phyloP scores from a whole-genome alignment of 768 basidiomycete genomes.

The Tricholoma flavovirens region DNA sequence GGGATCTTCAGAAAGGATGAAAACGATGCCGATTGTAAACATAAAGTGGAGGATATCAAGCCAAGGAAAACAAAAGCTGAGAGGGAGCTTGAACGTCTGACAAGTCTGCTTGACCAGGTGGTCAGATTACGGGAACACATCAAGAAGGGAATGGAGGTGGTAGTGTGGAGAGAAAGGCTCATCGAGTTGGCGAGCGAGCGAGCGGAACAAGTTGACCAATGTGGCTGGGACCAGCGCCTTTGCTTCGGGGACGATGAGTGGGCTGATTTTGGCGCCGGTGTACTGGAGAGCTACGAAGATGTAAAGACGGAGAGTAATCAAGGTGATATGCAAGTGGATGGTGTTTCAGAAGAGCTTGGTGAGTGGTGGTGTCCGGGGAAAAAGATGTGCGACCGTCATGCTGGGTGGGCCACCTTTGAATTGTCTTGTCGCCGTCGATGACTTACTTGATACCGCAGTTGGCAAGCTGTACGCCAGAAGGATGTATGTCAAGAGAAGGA shows the following conservation, averaged over 20 bases:
- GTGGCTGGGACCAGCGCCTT: constrained; percentile 87
- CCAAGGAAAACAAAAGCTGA: constrained; percentile 42
- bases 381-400: constrained; percentile 73
- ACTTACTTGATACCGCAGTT: constrained; percentile 34
- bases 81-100: constrained; percentile 53
- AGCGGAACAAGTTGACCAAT: constrained; percentile 59
- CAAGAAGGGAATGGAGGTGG: constrained; percentile 63
- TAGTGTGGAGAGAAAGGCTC: constrained; percentile 65
- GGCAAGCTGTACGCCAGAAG: constrained; percentile 71
- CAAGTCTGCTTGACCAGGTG: constrained; percentile 48
- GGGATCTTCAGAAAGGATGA: constrained; percentile 19
- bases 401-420: constrained; percentile 43
- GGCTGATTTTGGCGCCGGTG: constrained; percentile 58
- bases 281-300: constrained; percentile 65
- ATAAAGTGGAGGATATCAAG: constrained; percentile 16
- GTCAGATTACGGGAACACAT: constrained; percentile 57
- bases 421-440: constrained; percentile 4
- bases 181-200: constrained; percentile 63
- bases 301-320: constrained; percentile 28
- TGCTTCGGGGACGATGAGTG: constrained; percentile 81
- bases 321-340: constrained; percentile 38
- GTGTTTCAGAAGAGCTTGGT: constrained; percentile 33
- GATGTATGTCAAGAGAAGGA: constrained; percentile 76
- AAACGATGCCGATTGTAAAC: constrained; percentile 17
- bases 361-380: constrained; percentile 82